A percentile compares a stretch with the other conserved stretches of the same genome.
phyloP scores from a whole-genome alignment of 345 rosid genomes.

The Eutrema japonicum region DNA sequence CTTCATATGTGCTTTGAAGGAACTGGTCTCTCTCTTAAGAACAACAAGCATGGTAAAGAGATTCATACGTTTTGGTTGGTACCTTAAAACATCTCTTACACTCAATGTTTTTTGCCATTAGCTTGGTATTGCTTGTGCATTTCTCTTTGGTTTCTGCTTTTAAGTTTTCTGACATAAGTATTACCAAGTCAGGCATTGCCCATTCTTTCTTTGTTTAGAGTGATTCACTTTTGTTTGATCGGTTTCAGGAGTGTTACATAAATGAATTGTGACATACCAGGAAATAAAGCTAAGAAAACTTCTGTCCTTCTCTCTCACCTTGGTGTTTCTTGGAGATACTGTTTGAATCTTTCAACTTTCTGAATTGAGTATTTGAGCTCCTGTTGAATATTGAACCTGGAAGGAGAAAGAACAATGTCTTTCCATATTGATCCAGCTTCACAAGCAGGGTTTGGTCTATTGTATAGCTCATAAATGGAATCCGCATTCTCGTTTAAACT shows the following conservation, averaged over 20 bases:
- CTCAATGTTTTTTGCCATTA: background rate
- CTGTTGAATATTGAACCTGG: conserved; percentile 77
- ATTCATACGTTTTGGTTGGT: background rate
- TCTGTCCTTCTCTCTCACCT: conserved; percentile 10
- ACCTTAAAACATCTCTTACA: conserved; percentile 21
- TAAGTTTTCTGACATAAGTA: conserved; percentile 5
- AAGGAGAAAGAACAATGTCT: conserved; percentile 89
- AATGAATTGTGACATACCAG: conserved; percentile 36
- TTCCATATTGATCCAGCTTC: conserved; percentile 89
- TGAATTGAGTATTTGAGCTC: conserved; percentile 77
- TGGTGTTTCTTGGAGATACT: conserved; percentile 34
- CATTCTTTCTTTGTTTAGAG: conserved; percentile 5
- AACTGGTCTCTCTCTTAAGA: conserved; percentile 5
- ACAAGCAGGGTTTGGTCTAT: conserved; percentile 69
- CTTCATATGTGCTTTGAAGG: background rate
- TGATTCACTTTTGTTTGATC: conserved; percentile 14
- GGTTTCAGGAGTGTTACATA: conserved; percentile 32
- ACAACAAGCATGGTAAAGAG: conserved; percentile 14
- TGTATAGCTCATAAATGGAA: conserved; percentile 77
- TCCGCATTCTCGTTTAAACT: conserved; percentile 78
- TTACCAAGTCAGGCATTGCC: background rate
- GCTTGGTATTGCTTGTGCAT: background rate
- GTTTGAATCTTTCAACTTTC: conserved; percentile 63
- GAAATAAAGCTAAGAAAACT: conserved; percentile 32
- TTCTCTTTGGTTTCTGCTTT: conserved; percentile 16